phyloP scores from a whole-genome alignment of 1,284 basidiomycete genomes.

The Ustilago shanxiensis region DNA sequence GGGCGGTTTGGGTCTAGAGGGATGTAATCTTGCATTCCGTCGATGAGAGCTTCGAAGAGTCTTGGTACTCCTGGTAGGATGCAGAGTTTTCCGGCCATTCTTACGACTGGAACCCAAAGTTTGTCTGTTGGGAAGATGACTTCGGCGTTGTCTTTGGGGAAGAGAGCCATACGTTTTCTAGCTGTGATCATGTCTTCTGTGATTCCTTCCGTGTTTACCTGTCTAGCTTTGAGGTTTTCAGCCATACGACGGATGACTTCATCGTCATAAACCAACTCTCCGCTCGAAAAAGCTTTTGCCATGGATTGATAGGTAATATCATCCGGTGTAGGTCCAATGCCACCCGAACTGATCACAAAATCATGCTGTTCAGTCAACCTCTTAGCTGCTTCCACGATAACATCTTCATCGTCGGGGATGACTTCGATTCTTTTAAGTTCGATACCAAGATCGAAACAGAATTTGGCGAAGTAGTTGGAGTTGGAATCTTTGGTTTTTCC shows the following conservation, averaged over 20 bases:
- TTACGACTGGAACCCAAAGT: conserved; percentile 87
- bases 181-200: conserved; percentile 74
- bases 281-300: conserved; percentile 80
- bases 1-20: conserved; percentile 55
- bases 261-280: conserved; percentile 78
- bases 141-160: conserved; percentile 54
- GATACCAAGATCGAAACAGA: conserved; percentile 67
- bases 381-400: conserved; percentile 87
- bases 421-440: conserved; percentile 79
- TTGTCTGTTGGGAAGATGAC: conserved; percentile 60
- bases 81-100: conserved; percentile 85
- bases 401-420: conserved; percentile 87
- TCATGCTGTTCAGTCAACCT: conserved; percentile 76
- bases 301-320: conserved; percentile 87
- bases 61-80: conserved; percentile 90
- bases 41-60: conserved; percentile 76
- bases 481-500: conserved; percentile 87
- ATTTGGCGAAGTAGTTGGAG: conserved; percentile 73
- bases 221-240: conserved; percentile 76
- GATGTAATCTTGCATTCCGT: conserved; percentile 75
- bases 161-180: conserved; percentile 65
- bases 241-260: conserved; percentile 86
- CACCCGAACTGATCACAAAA: conserved; percentile 57
- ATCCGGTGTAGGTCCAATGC: conserved; percentile 66
- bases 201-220: conserved; percentile 75